Evolutionary conservation across 2,329 filamentous ascomycete species (phyloP), one percentile per base, ranked within the genome.

Genomic region (Cercospora citrullina): DNA sequence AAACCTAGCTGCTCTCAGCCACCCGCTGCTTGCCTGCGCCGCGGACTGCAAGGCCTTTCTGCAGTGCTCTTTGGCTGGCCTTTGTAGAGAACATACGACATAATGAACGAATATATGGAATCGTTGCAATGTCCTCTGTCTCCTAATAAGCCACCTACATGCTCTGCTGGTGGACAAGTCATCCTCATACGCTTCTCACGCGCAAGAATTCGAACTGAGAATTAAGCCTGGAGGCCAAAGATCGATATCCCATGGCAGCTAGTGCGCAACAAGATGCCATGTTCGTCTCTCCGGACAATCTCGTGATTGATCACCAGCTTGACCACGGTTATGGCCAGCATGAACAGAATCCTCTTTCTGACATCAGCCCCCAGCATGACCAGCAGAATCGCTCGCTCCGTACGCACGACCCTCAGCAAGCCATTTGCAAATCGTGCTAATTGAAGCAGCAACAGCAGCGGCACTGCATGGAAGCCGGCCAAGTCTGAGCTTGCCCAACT

Each of bases 261-360:
- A 53, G 28, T 42, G 18, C 42, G 18, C 59, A 64, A 31, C 61
- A 51, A 55, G 69, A 71, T 48, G 61, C 65, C 69, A 23, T 71
- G 67, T 71, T 71, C 26, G 60, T 71, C 30, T 69, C 69, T 62
- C 70, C 69, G 64, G 70, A 69, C 51, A 30, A 62, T 69, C 70
- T 72, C 60, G 42, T 69, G 69, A 67, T 70, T 23, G 60, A 69
- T 58, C 65, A 71, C 31, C 63, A 66, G 7, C 33, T 67, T 53
- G 64, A 60, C 60, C 59, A 53, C 30, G n/a, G 30, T 45, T 65
- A 60, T 64, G 31, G 39, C n/a, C 59, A 61, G 18, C 57, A 65
- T n/a, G 48, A 28, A 53, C 64, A 60, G 39, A 62, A 58, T n/a
- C 66, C 55, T 5, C 26, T 60, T 48, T 58, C 69, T 58, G 57